Evolutionary conservation across 768 basidiomycete species (phyloP).

Genomic region (Tubosaeta brunneosetosa): DNA sequence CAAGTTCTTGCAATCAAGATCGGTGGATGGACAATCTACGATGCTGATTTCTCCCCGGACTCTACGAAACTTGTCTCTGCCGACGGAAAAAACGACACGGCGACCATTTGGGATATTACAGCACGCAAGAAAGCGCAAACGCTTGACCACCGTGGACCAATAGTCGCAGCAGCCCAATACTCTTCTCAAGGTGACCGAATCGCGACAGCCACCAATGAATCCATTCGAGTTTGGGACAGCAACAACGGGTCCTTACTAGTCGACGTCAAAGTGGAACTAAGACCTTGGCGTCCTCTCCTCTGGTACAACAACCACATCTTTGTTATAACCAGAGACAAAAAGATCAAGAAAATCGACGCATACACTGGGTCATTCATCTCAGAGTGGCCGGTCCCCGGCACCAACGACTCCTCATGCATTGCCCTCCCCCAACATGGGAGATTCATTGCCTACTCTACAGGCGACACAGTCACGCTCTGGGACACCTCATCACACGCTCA

Average conservation of each 20-base stretch:
- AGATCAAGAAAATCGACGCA: not conserved
- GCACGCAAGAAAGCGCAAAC: not conserved
- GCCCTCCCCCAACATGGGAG: too few species aligned
- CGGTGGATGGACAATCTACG: not conserved
- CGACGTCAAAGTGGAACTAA: not conserved
- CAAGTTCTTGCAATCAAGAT: too few species aligned
- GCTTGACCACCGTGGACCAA: not conserved
- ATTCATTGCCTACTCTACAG: too few species aligned
- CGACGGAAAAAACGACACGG: not conserved
- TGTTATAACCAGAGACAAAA: not conserved
- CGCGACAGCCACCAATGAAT: not conserved
- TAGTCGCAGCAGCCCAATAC: not conserved
- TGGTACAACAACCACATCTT: slow-evolving; percentile 1
- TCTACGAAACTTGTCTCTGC: not conserved
- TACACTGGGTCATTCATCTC: not conserved
- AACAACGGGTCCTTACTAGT: not conserved
- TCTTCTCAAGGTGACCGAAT: not conserved
- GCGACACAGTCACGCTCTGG: too few species aligned
- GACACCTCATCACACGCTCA: too few species aligned
- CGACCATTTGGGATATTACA: not conserved
- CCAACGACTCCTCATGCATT: not conserved
- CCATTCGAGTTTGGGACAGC: slow-evolving; percentile 1
- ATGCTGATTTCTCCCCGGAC: slow-evolving; percentile 5
- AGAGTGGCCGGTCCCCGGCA: not conserved
- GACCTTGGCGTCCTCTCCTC: not conserved